Conservation (phyloP, 1,139 yeast species). For the Yamadazyma spencermartinsiae region DNA sequence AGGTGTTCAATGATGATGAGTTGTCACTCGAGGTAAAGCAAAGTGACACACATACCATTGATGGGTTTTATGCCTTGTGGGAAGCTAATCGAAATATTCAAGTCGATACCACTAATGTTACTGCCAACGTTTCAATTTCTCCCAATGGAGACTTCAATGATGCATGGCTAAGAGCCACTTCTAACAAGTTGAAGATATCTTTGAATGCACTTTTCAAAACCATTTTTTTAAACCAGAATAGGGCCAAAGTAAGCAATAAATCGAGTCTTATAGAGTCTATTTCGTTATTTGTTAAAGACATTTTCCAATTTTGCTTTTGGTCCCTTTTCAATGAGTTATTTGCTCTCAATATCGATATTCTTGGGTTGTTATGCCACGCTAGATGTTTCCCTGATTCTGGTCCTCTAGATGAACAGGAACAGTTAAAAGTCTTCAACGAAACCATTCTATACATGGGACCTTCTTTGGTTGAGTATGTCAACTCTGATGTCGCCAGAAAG, state of each 20-base stretch:
- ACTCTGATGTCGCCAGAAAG: conserved; percentile 7
- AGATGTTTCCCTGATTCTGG: conserved; percentile 17
- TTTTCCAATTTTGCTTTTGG: conserved; percentile 31
- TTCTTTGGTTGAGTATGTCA: conserved; percentile 3
- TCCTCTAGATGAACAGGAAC: conserved; percentile 13
- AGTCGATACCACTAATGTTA: conserved; percentile 8
- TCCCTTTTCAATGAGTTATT: conserved; percentile 34
- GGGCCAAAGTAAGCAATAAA: conserved; percentile 24
- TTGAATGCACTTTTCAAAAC: conserved; percentile 35
- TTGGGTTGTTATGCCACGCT: conserved; percentile 19
- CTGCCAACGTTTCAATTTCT: conserved; percentile 10
- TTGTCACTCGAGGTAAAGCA: conserved; percentile 18
- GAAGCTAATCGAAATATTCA: conserved; percentile 9
- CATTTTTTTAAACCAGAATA: conserved; percentile 18
- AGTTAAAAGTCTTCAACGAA: conserved; percentile 10
- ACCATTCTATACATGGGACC: conserved; percentile 3
- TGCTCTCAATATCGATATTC: conserved; percentile 32
- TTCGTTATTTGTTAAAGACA: conserved; percentile 22
- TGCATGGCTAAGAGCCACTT: conserved; percentile 66
- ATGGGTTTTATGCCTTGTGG: conserved; percentile 24
- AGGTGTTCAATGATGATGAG: conserved; percentile 30
- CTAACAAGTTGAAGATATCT: conserved; percentile 56
- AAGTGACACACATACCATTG: conserved; percentile 9
- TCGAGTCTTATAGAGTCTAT: conserved; percentile 24
- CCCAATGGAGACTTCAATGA: conserved; percentile 32